Evolutionary conservation across 345 rosid species (phyloP).

Genomic region (Populus pruinosa): DNA sequence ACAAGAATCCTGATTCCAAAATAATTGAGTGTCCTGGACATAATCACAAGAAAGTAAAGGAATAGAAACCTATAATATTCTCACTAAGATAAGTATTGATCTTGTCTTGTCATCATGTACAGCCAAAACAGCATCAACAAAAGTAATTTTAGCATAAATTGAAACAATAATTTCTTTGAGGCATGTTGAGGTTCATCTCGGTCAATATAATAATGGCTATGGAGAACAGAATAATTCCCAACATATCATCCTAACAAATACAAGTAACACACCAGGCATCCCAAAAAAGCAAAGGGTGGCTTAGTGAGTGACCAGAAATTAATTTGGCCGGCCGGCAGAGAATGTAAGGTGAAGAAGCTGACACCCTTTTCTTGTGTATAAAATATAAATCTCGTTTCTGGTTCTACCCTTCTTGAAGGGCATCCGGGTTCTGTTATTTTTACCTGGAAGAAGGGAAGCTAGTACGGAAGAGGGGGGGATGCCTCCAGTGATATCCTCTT

Average conservation of each 20-base stretch:
- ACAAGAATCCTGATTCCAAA: background rate
- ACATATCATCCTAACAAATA: background rate
- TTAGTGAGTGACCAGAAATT: background rate
- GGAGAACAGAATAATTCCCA: constrained; percentile 4
- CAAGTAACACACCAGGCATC: background rate
- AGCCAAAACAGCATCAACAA: constrained; percentile 14
- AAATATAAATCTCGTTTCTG: too few species aligned
- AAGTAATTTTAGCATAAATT: constrained; percentile 2
- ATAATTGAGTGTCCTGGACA: constrained; percentile 12
- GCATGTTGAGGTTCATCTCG: constrained; percentile 15
- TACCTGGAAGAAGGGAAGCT: background rate
- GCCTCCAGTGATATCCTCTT: background rate
- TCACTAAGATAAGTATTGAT: constrained; percentile 20
- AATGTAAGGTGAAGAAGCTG: background rate
- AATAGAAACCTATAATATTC: constrained; percentile 18
- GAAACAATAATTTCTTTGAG: constrained; percentile 8
- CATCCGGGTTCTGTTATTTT: background rate
- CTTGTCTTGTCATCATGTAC: constrained; percentile 22
- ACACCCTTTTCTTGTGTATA: background rate
- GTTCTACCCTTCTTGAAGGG: background rate
- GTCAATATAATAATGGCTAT: background rate
- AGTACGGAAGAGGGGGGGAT: background rate
- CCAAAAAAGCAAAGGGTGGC: background rate
- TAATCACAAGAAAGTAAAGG: constrained; percentile 11
- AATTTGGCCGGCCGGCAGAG: background rate